Percentiles rank a stretch among this genome's conserved stretches.
Evolutionary conservation across 2,329 filamentous ascomycete genomes (phyloP).

Genomic region (Aureobasidium sp.): DNA sequence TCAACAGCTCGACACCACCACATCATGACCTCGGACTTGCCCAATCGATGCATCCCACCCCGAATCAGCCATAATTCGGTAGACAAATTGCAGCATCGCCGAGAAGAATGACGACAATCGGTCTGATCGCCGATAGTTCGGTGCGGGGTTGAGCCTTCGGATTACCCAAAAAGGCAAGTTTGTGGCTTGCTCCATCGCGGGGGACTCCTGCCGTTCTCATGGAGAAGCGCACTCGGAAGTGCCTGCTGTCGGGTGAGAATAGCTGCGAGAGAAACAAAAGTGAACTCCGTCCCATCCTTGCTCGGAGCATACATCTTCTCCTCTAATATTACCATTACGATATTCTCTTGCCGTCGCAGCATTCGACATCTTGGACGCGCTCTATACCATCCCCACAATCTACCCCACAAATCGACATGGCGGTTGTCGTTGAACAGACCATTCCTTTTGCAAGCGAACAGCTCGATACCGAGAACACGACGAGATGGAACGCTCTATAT

Average conservation of each 20-base stretch:
- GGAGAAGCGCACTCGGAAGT: neutral
- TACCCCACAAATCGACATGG: slow-evolving; percentile 22
- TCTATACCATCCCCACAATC: neutral
- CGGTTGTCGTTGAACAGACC: slow-evolving; percentile 32
- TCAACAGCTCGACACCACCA: neutral
- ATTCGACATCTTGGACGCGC: neutral
- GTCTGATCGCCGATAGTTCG: neutral
- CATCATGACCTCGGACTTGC: slow-evolving; percentile 1
- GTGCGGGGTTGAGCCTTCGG: neutral
- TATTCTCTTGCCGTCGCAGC: neutral
- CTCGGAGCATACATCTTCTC: neutral
- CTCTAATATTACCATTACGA: neutral
- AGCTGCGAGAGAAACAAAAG: neutral
- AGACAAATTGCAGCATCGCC: neutral
- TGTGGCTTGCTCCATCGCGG: neutral
- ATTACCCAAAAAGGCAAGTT: neutral
- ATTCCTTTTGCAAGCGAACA: slow-evolving; percentile 25
- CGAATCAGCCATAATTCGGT: neutral
- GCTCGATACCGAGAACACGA: slow-evolving; percentile 26
- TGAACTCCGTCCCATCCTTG: neutral
- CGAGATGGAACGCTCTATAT: slow-evolving; percentile 29
- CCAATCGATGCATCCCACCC: neutral
- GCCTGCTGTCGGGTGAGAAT: neutral
- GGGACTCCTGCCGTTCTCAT: neutral
- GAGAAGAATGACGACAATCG: neutral